Conservation (phyloP, 169 alveolate species). For the Babesia divergens region DNA sequence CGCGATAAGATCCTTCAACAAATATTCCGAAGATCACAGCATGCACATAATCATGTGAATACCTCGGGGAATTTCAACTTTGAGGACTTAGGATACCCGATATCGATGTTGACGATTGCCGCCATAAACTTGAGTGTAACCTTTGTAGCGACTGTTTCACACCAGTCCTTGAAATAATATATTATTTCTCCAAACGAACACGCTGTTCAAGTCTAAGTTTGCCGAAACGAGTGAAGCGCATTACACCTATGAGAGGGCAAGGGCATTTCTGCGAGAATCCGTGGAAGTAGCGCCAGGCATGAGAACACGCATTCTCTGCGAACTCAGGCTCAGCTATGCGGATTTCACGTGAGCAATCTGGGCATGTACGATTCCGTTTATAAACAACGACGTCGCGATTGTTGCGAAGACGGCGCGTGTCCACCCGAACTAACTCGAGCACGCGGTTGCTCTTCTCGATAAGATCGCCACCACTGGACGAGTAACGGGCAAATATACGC, state of each 20-base stretch:
- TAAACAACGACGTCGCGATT: constrained; percentile 60
- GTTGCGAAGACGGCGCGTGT: constrained; percentile 22
- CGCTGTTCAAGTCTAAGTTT: constrained; percentile 43
- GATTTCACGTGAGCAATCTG: constrained; percentile 33
- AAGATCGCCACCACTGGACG: constrained; percentile 7
- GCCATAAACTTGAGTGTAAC: too few relatives aligned
- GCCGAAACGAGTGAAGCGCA: constrained; percentile 32
- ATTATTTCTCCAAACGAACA: constrained; percentile 1
- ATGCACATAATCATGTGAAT: too few relatives aligned
- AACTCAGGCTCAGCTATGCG: constrained; percentile 21
- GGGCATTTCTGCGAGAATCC: constrained; percentile 36
- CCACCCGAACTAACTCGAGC: constrained; percentile 18
- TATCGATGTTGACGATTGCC: too few relatives aligned
- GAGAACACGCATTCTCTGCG: constrained; percentile 41
- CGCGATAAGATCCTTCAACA: too few relatives aligned
- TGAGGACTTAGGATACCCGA: too few relatives aligned
- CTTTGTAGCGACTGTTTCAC: too few relatives aligned
- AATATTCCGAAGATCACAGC: too few relatives aligned
- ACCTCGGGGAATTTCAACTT: too few relatives aligned
- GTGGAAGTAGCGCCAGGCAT: constrained; percentile 61
- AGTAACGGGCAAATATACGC: background rate
- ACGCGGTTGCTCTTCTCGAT: constrained; percentile 27
- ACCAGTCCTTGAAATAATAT: too few relatives aligned
- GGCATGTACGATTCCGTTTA: constrained; percentile 52
- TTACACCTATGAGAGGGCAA: constrained; percentile 51